phyloP scores from a whole-genome alignment of 2,329 filamentous ascomycete species.

The Sclerotinia nivalis region DNA sequence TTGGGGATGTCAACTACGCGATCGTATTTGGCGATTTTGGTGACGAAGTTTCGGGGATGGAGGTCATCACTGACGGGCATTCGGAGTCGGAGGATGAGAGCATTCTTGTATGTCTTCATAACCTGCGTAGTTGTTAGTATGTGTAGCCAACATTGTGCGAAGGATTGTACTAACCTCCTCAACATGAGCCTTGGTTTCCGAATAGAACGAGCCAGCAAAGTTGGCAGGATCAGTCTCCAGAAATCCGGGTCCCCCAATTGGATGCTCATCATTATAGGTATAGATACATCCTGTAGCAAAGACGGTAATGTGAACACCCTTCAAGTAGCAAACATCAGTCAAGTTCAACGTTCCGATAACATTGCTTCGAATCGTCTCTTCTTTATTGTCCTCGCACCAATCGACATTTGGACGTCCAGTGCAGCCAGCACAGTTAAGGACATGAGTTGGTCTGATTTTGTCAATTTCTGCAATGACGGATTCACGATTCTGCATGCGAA shows the following conservation, averaged over 20 bases:
- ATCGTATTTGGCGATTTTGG: constrained; percentile 66
- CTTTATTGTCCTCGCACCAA: constrained; percentile 70
- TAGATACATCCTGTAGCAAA: constrained; percentile 70
- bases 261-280: constrained; percentile 61
- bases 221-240: constrained; percentile 63
- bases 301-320: constrained; percentile 62
- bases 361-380: constrained; percentile 67
- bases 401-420: constrained; percentile 69
- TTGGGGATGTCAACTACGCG: constrained; percentile 68
- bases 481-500: constrained; percentile 65
- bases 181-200: constrained; percentile 64
- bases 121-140: constrained; percentile 46
- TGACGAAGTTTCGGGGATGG: constrained; percentile 66
- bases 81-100: constrained; percentile 64
- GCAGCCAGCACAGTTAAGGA: constrained; percentile 65
- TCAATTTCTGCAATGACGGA: constrained; percentile 58
- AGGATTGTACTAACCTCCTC: constrained; percentile 53
- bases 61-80: constrained; percentile 71
- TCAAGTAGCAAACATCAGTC: constrained; percentile 59
- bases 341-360: constrained; percentile 65
- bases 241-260: constrained; percentile 60
- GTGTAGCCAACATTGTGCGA: background rate
- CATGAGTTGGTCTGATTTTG: constrained; percentile 62
- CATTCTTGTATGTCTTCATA: constrained; percentile 61
- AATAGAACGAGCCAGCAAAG: constrained; percentile 69